Evolutionary conservation across 1,284 basidiomycete genomes (phyloP).

Genomic region (Vanrija sp.): DNA sequence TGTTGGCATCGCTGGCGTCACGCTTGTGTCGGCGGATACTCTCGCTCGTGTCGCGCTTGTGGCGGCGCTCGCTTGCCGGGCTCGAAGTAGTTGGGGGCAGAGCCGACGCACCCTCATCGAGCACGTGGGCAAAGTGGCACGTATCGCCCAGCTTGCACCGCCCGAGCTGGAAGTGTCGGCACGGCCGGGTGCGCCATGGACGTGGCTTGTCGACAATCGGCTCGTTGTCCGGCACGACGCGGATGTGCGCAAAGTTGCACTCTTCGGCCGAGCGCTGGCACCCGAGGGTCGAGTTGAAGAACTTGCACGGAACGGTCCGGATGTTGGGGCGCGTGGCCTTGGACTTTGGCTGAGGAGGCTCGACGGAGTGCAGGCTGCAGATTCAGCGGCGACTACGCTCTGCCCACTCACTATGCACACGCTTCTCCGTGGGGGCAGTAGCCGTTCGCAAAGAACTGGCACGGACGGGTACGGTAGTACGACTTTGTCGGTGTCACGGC

Average conservation of each 20-base stretch:
- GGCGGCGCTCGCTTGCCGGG: not conserved
- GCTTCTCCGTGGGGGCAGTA: slow-evolving; percentile 40
- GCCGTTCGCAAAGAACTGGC: slow-evolving; percentile 41
- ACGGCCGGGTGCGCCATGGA: slow-evolving; percentile 43
- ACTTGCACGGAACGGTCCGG: slow-evolving; percentile 34
- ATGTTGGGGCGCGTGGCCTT: slow-evolving; percentile 1
- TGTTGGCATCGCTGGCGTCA: no score
- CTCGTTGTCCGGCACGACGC: slow-evolving; percentile 33
- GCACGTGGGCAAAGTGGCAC: slow-evolving; percentile 47
- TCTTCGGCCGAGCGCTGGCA: slow-evolving; percentile 32
- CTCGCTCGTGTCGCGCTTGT: not conserved
- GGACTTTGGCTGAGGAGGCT: not conserved
- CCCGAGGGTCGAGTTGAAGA: slow-evolving; percentile 43
- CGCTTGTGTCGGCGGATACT: not conserved
- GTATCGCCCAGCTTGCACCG: slow-evolving; percentile 40
- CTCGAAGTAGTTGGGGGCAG: not conserved
- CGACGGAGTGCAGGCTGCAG: not conserved
- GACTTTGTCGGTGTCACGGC: slow-evolving; percentile 4
- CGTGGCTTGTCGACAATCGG: slow-evolving; percentile 28
- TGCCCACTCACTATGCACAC: slow-evolving; percentile 41
- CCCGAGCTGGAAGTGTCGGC: slow-evolving; percentile 42
- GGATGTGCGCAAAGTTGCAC: slow-evolving; percentile 41
- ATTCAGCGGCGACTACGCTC: not conserved
- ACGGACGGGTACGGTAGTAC: slow-evolving; percentile 28
- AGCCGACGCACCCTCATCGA: slow-evolving; percentile 6